Evolutionary conservation across 257 asterid genomes (phyloP).

Genomic region (Avicennia marina): DNA sequence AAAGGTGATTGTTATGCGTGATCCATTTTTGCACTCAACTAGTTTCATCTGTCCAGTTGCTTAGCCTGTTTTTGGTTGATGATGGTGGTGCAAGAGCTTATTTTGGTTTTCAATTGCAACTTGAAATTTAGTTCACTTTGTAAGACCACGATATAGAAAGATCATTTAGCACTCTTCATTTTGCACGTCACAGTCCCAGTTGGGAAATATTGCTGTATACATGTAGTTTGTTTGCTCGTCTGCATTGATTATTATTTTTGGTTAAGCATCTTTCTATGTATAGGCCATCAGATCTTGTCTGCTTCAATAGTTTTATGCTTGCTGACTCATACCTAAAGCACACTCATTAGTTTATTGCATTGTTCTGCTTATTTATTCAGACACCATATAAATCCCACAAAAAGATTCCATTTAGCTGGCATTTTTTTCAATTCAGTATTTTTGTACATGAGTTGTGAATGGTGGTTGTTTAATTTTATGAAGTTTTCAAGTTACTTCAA

Average conservation of each 20-base stretch:
- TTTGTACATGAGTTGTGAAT: background rate
- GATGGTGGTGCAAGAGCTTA: background rate
- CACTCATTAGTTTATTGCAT: too few relatives aligned
- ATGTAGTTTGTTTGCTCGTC: too few relatives aligned
- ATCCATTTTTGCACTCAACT: background rate
- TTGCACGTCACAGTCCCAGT: background rate
- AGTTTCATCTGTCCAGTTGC: conserved; percentile 2
- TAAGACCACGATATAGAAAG: background rate
- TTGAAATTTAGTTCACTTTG: too few relatives aligned
- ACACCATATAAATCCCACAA: background rate
- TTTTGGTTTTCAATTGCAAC: background rate
- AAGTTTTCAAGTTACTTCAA: background rate
- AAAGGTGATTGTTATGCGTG: conserved; percentile 52
- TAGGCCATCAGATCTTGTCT: background rate
- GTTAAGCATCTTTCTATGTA: background rate
- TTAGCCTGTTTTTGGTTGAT: background rate
- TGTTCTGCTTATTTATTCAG: background rate
- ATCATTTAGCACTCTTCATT: background rate
- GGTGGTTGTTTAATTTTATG: background rate
- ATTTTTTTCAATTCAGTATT: background rate
- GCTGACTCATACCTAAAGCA: too few relatives aligned
- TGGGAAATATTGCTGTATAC: background rate
- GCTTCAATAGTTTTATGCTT: background rate
- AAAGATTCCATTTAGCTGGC: background rate
- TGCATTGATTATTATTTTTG: too few relatives aligned